These are phyloP conservation scores for Backusella westeae DNA, from an alignment of 192 early-diverging fungal species.

Conservation along the genomic window DNA sequence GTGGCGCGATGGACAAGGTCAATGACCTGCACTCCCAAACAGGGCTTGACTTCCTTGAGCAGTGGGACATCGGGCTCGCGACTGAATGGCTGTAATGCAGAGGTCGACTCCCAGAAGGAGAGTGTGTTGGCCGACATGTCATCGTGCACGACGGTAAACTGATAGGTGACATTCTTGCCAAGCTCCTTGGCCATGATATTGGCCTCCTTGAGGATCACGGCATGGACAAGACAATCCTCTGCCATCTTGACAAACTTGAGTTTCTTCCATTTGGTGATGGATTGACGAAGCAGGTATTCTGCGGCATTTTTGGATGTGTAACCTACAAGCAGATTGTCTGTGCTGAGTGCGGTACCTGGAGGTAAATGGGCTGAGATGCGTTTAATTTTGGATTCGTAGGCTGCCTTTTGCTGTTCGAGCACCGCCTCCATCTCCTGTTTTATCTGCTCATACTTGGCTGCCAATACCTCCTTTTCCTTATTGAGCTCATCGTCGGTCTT, in stretches of 20 bases:
- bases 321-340: slow-evolving; percentile 27
- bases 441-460: slow-evolving; percentile 39
- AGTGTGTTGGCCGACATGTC: slow-evolving; percentile 38
- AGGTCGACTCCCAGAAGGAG: slow-evolving; percentile 51
- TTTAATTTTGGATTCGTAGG: slow-evolving; percentile 54
- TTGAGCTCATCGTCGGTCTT: slow-evolving; percentile 39
- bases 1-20: slow-evolving; percentile 48
- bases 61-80: neutral
- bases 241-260: slow-evolving; percentile 57
- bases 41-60: slow-evolving; percentile 36
- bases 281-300: slow-evolving; percentile 13
- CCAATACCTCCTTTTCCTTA: slow-evolving; percentile 16
- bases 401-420: slow-evolving; percentile 50
- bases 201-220: slow-evolving; percentile 79
- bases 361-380: slow-evolving; percentile 35
- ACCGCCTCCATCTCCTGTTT: slow-evolving; percentile 50
- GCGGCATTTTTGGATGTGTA: slow-evolving; percentile 23
- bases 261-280: slow-evolving; percentile 45
- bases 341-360: slow-evolving; percentile 8
- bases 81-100: slow-evolving; percentile 19
- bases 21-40: slow-evolving; percentile 53
- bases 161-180: slow-evolving; percentile 74
- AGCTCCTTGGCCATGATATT: slow-evolving; percentile 87
- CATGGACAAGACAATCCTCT: slow-evolving; percentile 62
- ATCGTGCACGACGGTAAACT: slow-evolving; percentile 73